Evolutionary conservation across 306 rosid genomes (phyloP).

Genomic region (Ormosia semicastrata): DNA sequence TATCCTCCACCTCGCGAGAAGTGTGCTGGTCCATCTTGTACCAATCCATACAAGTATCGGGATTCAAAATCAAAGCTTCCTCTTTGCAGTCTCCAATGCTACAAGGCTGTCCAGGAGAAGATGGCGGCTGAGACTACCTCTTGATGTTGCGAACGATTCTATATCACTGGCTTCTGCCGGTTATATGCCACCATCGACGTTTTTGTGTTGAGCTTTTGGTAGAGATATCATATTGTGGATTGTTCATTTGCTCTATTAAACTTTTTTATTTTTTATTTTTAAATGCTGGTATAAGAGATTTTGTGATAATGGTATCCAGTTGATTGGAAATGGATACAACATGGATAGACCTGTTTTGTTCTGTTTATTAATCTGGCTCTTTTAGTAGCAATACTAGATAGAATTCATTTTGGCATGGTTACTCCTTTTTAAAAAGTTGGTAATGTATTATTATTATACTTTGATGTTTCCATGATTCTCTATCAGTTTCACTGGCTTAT

Average conservation of each 20-base stretch:
- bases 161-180: conserved; percentile 10
- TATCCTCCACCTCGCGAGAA: conserved; percentile 89
- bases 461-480: conserved; percentile 29
- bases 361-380: conserved; percentile 2
- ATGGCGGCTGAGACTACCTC: conserved; percentile 32
- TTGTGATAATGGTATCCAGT: conserved; percentile 11
- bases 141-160: conserved; percentile 28
- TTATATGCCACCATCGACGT: conserved; percentile 19
- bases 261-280: background rate
- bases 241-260: conserved; percentile 19
- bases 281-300: background rate
- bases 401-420: too few relatives aligned
- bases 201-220: conserved; percentile 31
- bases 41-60: conserved; percentile 80
- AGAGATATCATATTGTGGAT: conserved; percentile 17
- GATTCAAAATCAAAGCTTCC: conserved; percentile 86
- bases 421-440: too few relatives aligned
- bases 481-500: background rate
- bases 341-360: background rate
- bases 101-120: conserved; percentile 66
- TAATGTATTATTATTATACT: background rate
- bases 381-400: background rate
- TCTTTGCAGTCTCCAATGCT: conserved; percentile 91
- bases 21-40: conserved; percentile 79
- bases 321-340: conserved; percentile 12